Conservation (phyloP, 2,329 filamentous ascomycete genomes). For the Diaporthe ilicicola region DNA sequence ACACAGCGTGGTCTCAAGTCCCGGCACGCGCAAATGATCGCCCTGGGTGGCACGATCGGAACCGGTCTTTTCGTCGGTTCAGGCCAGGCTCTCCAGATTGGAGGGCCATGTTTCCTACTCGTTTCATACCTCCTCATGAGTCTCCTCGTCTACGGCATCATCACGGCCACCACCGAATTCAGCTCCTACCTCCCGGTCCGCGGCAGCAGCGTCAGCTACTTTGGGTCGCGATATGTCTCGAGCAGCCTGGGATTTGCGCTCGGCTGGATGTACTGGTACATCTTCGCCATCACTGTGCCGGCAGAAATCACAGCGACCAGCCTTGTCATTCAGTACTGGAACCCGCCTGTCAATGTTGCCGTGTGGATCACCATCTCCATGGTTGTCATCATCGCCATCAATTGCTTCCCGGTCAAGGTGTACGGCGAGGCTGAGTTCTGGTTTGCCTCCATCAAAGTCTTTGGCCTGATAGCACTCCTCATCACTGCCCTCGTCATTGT, state of each 20-base stretch:
- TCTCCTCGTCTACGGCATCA: constrained; percentile 52
- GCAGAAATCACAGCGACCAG: constrained; percentile 37
- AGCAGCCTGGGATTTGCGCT: constrained; percentile 53
- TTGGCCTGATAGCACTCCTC: constrained; percentile 25
- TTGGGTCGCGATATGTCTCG: constrained; percentile 54
- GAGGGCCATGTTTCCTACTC: constrained; percentile 53
- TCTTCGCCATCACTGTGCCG: constrained; percentile 48
- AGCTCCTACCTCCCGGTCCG: constrained; percentile 60
- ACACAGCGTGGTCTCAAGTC: constrained; percentile 45
- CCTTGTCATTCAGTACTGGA: constrained; percentile 38
- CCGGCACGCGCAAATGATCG: constrained; percentile 56
- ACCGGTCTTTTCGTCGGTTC: constrained; percentile 55
- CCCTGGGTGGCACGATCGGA: constrained; percentile 56
- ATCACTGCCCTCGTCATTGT: constrained; percentile 22
- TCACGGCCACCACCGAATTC: constrained; percentile 58
- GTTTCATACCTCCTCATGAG: constrained; percentile 53
- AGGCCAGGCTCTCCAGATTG: constrained; percentile 50
- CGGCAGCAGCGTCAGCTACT: constrained; percentile 58
- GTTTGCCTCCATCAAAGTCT: constrained; percentile 26
- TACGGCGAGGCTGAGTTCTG: constrained; percentile 30
- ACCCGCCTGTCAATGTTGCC: constrained; percentile 29
- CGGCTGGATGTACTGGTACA: constrained; percentile 52
- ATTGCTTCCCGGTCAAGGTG: constrained; percentile 29
- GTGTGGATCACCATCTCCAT: constrained; percentile 37
- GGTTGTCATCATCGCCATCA: constrained; percentile 35